phyloP scores from a whole-genome alignment of 1,284 basidiomycete genomes.

The Naganishia cerealis region DNA sequence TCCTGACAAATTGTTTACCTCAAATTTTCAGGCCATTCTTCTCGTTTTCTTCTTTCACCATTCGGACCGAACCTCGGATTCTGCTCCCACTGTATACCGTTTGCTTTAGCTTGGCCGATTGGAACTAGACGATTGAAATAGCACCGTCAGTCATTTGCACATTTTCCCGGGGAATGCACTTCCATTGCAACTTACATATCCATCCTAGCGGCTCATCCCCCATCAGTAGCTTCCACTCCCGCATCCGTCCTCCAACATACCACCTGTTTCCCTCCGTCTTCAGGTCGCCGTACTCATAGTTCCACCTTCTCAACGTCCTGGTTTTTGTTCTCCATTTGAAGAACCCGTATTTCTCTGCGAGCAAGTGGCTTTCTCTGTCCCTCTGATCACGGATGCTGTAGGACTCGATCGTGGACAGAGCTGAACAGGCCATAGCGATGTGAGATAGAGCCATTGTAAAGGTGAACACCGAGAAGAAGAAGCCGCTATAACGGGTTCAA shows the following conservation, averaged over 20 bases:
- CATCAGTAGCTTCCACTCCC: conserved; percentile 50
- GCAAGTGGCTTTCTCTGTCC: conserved; percentile 42
- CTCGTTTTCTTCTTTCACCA: conserved; percentile 49
- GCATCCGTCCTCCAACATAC: conserved; percentile 41
- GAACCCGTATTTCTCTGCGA: conserved; percentile 45
- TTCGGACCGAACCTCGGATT: conserved; percentile 51
- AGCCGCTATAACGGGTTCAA: conserved; percentile 38
- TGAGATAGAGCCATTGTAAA: conserved; percentile 46
- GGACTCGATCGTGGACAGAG: conserved; percentile 49
- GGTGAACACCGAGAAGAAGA: conserved; percentile 48
- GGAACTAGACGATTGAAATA: conserved; percentile 42
- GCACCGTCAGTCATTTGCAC: not conserved
- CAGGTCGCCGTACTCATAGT: conserved; percentile 48
- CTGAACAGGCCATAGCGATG: conserved; percentile 43
- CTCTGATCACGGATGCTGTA: conserved; percentile 44
- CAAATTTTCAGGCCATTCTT: conserved; percentile 45
- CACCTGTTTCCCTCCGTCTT: conserved; percentile 46
- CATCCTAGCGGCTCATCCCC: conserved; percentile 44
- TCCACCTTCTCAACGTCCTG: conserved; percentile 41
- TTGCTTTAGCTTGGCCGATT: conserved; percentile 46
- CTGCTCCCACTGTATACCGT: conserved; percentile 46
- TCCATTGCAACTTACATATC: conserved; percentile 47
- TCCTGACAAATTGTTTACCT: not conserved
- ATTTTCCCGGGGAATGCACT: not conserved
- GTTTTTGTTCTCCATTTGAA: conserved; percentile 36